Percentiles rank a stretch among this genome's conserved stretches.
Evolutionary conservation across 1,284 basidiomycete species (phyloP).

Genomic region (Ganoderma leucocontextum): DNA sequence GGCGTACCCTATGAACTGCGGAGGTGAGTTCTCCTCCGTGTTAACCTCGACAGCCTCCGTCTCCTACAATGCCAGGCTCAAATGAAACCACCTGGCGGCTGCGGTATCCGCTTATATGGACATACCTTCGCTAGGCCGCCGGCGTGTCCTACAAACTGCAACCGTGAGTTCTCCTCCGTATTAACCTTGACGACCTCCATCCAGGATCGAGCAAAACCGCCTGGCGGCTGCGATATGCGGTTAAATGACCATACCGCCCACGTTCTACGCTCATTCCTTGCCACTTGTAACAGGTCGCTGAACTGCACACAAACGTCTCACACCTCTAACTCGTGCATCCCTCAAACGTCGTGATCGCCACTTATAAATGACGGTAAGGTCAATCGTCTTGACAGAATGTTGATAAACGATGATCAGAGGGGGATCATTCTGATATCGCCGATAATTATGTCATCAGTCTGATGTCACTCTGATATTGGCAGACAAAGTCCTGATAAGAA

Average conservation of each 20-base stretch:
- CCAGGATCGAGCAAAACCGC: not conserved
- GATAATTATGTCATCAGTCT: not conserved
- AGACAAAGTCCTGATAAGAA: not conserved
- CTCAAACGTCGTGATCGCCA: not conserved
- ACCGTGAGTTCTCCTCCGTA: not conserved
- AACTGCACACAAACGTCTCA: not conserved
- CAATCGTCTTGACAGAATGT: not conserved
- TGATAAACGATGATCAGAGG: not conserved
- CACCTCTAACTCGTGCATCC: not conserved
- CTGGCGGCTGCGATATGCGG: not conserved
- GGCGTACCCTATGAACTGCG: no score
- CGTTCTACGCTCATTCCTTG: not conserved
- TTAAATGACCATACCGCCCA: not conserved
- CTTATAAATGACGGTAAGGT: not conserved
- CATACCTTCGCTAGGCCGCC: no score
- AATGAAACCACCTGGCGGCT: not conserved
- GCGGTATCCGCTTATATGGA: not conserved
- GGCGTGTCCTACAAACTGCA: no score
- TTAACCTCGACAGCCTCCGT: not conserved
- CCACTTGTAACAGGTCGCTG: not conserved
- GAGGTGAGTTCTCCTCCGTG: not conserved
- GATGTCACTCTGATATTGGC: not conserved
- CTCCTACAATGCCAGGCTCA: no score
- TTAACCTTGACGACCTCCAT: not conserved
- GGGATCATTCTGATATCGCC: not conserved